A percentile compares a stretch with the other conserved stretches of the same genome.
phyloP scores from a whole-genome alignment of 1,284 basidiomycete genomes.

The Boletus smithii region DNA sequence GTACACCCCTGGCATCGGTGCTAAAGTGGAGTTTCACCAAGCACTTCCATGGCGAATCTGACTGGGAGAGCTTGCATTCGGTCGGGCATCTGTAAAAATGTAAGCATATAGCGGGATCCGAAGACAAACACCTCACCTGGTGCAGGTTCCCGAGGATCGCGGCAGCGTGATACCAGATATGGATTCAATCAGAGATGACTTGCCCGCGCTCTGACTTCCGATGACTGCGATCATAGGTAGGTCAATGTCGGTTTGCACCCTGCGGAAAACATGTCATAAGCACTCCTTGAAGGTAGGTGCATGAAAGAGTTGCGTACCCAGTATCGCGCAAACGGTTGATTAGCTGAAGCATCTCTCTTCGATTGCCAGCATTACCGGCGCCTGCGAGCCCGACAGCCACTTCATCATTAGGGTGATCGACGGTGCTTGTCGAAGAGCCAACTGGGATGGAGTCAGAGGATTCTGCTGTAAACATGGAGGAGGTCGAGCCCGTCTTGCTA shows the following conservation, averaged over 20 bases:
- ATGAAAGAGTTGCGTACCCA: conserved; percentile 39
- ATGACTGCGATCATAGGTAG: conserved; percentile 68
- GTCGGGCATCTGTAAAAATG: conserved; percentile 57
- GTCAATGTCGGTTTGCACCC: conserved; percentile 63
- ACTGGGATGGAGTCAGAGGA: neutral
- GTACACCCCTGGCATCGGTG: conserved; percentile 44
- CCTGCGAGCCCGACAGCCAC: conserved; percentile 45
- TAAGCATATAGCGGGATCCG: neutral
- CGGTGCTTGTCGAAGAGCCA: neutral
- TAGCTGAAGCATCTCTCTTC: conserved; percentile 47
- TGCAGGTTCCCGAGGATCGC: conserved; percentile 63
- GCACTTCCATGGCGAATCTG: conserved; percentile 54
- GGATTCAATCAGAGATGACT: conserved; percentile 71
- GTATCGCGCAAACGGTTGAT: conserved; percentile 55
- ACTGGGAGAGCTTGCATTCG: conserved; percentile 57
- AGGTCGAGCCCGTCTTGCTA: neutral
- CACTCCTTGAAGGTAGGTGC: too few relatives aligned
- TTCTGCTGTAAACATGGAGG: neutral
- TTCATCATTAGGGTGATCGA: neutral
- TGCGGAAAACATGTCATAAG: conserved; percentile 24
- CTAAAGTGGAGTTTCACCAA: conserved; percentile 53
- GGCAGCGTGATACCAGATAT: conserved; percentile 71
- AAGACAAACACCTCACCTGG: conserved; percentile 41
- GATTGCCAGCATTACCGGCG: conserved; percentile 34
- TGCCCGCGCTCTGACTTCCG: conserved; percentile 66